Base-by-base conservation (phyloP, 2,329 filamentous ascomycete genomes). In the Clarireedia hainanense region DNA sequence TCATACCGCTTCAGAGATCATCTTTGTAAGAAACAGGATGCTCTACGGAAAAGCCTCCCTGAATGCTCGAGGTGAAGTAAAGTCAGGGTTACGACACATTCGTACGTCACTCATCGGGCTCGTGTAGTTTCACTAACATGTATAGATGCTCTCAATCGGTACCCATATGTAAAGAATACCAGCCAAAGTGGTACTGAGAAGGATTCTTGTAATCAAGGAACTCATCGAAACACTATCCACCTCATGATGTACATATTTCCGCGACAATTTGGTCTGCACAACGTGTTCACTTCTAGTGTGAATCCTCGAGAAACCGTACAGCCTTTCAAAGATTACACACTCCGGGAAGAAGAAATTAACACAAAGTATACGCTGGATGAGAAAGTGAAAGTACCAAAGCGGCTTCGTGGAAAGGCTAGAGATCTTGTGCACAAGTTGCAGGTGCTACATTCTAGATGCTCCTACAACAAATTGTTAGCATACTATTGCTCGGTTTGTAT, bases 201-300 rank as follows among this genome's bases (percentile, higher is more conserved):
- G 14, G 39, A 17, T 6, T 42, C n/a, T 6, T 6, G 10, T 20
- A 17, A 46, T 45, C 30, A 30, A 10, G 70, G 42, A 59, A 73
- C 39, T 73, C 80, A 63, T 65, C 74, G 71, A 12, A 79, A 86
- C 60, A 88, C 84, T 0, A 67, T 83, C 10, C 88, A 87, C 63
- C 72, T 95, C 20, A 82, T 96, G 80, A 94, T 92, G 76, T 92
- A 97, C 70, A 84, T 99, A 1, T 99, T 99, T 64, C 94, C 94
- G 34, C 80, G 86, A 10, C 91, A 97, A 66, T 97, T 96, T 66
- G 82, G 83, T 14, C 74, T 99, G 3, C 90, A 95, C 67, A 99
- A 97, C 70, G 90, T 87, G n/a, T 96, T 97, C 68, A 90, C 84
- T 0, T 88, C 84, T 5, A 72, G 75, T 3, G 77, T 86, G 15